Conservation (phyloP, 441 rosid genomes). For the Erysimum pusillum region DNA sequence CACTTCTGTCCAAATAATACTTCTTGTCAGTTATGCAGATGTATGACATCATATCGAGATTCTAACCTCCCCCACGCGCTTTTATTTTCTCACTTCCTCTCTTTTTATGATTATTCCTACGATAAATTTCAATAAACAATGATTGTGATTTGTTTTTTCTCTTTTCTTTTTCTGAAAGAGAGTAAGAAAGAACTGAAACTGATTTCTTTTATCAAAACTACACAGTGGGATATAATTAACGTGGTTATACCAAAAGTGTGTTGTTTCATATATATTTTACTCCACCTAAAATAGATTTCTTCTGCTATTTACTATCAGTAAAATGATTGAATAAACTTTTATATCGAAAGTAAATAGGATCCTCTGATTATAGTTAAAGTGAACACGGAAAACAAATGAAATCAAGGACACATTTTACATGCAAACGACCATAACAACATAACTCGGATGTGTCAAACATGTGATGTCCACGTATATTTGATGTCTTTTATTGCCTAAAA, state of each 20-base stretch:
- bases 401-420: conserved; percentile 41
- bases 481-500: conserved; percentile 43
- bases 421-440: conserved; percentile 34
- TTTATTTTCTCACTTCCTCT: neutral
- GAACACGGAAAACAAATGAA: conserved; percentile 17
- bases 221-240: neutral
- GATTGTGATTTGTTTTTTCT: conserved; percentile 5
- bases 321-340: neutral
- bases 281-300: conserved; percentile 16
- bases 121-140: neutral
- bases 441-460: conserved; percentile 43
- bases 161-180: conserved; percentile 6
- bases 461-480: conserved; percentile 39
- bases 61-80: conserved; percentile 26
- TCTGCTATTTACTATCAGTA: neutral
- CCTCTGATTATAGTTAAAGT: neutral
- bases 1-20: conserved; percentile 34
- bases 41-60: conserved; percentile 35
- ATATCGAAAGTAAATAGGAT: neutral
- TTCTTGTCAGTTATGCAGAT: conserved; percentile 36
- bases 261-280: conserved; percentile 24
- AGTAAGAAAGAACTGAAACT: conserved; percentile 24
- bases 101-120: neutral
- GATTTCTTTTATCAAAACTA: neutral
- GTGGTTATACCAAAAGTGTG: conserved; percentile 30